phyloP scores from a whole-genome alignment of 1,284 basidiomycete species.

The Trichosporon sp. region DNA sequence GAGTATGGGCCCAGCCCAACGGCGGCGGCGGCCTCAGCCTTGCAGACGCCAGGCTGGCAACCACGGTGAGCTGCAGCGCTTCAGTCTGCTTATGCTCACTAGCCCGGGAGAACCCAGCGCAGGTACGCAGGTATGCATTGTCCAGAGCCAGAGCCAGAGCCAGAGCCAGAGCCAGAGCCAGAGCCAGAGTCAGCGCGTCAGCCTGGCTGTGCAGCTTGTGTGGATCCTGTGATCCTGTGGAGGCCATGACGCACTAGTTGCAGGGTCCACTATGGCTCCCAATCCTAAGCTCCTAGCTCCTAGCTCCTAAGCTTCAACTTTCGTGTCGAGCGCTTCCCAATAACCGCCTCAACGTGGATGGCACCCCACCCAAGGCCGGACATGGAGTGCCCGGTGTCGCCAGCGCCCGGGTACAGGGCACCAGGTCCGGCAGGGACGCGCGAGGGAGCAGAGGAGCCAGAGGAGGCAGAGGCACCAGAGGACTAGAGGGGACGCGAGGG shows the following conservation, averaged over 20 bases:
- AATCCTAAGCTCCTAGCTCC: conserved; percentile 9
- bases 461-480: too few species aligned
- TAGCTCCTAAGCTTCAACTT: conserved; percentile 13
- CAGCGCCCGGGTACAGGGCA: conserved; percentile 9
- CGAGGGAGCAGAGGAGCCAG: neutral
- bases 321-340: conserved; percentile 9
- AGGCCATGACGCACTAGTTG: conserved; percentile 11
- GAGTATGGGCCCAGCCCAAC: neutral
- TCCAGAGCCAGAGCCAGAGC: neutral
- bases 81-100: neutral
- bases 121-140: neutral
- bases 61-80: neutral
- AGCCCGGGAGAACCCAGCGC: neutral
- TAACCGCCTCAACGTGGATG: neutral
- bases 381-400: neutral
- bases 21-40: neutral
- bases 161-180: neutral
- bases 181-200: neutral
- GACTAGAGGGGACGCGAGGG: too few species aligned
- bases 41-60: neutral
- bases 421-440: neutral
- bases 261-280: conserved; percentile 10
- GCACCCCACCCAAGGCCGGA: neutral
- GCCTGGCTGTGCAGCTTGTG: neutral
- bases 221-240: neutral